phyloP scores from a whole-genome alignment of 2,329 filamentous ascomycete genomes.

The Phaeophleospora eucalypticola region DNA sequence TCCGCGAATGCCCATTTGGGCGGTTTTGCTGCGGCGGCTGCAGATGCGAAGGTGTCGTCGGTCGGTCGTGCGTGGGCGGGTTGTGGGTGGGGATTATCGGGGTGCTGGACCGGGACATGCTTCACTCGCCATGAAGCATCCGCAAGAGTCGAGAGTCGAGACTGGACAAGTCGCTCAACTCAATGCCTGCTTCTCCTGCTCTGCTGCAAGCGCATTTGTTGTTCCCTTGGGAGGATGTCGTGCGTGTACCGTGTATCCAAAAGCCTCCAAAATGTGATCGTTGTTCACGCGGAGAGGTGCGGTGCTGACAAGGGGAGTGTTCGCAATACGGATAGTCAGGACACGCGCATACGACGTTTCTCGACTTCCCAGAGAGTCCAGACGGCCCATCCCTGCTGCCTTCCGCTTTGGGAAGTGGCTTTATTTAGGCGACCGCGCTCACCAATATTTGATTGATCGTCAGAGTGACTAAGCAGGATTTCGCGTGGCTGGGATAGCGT shows the following conservation, averaged over 20 bases:
- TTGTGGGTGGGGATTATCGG: conserved; percentile 54
- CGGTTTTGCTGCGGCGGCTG: conserved; percentile 4
- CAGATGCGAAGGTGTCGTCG: conserved; percentile 8
- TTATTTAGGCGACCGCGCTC: neutral
- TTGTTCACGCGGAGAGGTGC: no score
- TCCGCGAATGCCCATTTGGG: conserved; percentile 22
- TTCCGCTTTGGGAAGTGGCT: neutral
- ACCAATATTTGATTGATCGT: neutral
- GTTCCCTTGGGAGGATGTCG: neutral
- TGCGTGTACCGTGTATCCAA: neutral
- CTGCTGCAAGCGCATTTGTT: neutral
- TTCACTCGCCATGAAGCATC: conserved; percentile 48
- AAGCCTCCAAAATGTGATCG: neutral
- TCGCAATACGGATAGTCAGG: no score
- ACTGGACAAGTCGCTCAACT: neutral
- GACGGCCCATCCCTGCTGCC: no score
- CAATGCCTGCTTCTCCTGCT: neutral
- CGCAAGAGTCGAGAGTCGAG: neutral
- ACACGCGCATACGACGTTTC: no score
- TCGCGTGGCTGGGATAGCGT: no score
- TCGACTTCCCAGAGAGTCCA: neutral
- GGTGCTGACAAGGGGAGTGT: no score
- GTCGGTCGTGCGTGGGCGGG: conserved; percentile 5
- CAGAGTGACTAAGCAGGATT: no score
- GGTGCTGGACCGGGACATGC: conserved; percentile 59